These are phyloP conservation scores for Stereum hirsutum DNA, from an alignment of 1,284 basidiomycete genomes.

Conservation along the genomic window DNA sequence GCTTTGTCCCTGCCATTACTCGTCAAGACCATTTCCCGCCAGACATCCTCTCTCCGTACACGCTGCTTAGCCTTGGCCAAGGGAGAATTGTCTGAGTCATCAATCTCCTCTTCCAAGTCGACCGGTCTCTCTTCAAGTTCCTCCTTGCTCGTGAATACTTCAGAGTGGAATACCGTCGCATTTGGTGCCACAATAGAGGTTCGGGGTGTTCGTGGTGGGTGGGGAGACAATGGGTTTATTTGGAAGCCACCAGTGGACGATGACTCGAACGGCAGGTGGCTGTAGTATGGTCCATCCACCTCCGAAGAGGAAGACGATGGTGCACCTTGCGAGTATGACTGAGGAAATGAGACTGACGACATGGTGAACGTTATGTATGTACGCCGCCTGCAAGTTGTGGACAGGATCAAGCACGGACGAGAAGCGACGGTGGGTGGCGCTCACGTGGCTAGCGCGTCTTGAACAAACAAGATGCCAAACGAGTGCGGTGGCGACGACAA, in stretches of 20 bases:
- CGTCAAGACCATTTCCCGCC: conserved; percentile 67
- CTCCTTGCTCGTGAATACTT: conserved; percentile 29
- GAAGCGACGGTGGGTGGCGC: neutral
- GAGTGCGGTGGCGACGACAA: neutral
- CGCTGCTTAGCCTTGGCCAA: conserved; percentile 31
- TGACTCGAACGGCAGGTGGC: conserved; percentile 29
- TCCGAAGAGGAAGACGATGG: conserved; percentile 25
- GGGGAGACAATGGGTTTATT: conserved; percentile 69
- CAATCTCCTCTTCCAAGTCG: conserved; percentile 33
- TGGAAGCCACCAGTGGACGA: conserved; percentile 47
- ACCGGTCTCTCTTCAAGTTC: conserved; percentile 23
- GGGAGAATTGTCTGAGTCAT: conserved; percentile 24
- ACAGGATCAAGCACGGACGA: too few species aligned
- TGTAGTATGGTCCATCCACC: conserved; percentile 21
- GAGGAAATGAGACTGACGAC: conserved; percentile 31
- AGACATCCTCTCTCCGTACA: conserved; percentile 55
- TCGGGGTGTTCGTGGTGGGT: conserved; percentile 67
- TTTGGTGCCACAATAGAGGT: conserved; percentile 32
- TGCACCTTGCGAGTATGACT: conserved; percentile 22
- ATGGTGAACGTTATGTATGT: conserved; percentile 15
- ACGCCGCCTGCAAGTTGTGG: neutral
- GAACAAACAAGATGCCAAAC: conserved; percentile 6
- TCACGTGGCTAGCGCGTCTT: conserved; percentile 5
- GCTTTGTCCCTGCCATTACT: conserved; percentile 74
- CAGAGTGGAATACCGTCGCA: conserved; percentile 17